Base-by-base conservation (phyloP, 2,329 filamentous ascomycete genomes). In the Corynespora cassiicola region DNA sequence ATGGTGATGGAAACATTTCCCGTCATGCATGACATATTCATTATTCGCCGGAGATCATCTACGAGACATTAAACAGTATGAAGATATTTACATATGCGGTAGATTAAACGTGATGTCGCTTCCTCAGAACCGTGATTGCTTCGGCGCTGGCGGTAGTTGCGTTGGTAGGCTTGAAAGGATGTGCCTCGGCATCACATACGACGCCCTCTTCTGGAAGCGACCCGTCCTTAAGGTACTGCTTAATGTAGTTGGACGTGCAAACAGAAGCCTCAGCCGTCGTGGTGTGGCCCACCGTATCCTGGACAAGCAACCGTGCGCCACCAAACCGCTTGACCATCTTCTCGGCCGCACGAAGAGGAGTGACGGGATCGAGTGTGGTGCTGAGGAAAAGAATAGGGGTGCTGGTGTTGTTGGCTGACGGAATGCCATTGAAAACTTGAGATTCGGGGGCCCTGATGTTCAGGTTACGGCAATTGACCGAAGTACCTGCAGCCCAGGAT, bases 271-370 rank as follows among this genome's bases (percentile, higher is more conserved):
- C 31, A 14, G 31, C 19, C 0, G 22, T 7, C 3, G 39, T 36
- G 10, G 16, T 14, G 34, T 59, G 55, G 3, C 45, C 47, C 3
- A 38, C 41, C 6, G 15, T 27, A 9, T 47, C 19, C 31, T 49
- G 48, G 4, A 32, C 29, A 1, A 55, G 26, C 17, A 55, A 12
- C 5, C 36, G 20, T n/a, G 49, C 20, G 11, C 52, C 52, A 2
- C 26, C 38, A 24, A 54, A 54, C 11, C 31, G 19, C 23, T 27
- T 33, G 6, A n/a, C 10, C 49, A 49, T 52, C 25, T 52, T 50
- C 27, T 42, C 16, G 2, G 52, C 49, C 5, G 29, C 22, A 4
- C 35, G 16, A 8, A 51, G 24, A 6, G 51, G 45, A 7, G 48
- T 46, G 3, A 47, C 42, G 6, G 52, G 52, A 23, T 52, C 52